Evolutionary conservation across 2,329 filamentous ascomycete species (phyloP).

Genomic region (Eutypella sp.): DNA sequence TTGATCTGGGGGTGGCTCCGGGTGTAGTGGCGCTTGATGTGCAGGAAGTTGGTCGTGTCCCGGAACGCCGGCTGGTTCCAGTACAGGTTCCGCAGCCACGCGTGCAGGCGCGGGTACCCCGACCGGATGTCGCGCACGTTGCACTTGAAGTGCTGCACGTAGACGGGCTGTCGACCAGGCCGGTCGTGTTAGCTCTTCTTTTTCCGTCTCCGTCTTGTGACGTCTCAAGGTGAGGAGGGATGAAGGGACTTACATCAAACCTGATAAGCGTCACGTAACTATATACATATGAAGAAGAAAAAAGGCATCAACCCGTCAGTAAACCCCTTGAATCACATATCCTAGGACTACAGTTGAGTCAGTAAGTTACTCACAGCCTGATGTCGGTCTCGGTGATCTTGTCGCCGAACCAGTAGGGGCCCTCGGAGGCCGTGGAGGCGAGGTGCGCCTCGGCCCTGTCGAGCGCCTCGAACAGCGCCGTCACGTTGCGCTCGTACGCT

Average conservation of each 20-base stretch:
- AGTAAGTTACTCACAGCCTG: conserved; percentile 47
- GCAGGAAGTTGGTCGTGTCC: conserved; percentile 84
- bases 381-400: conserved; percentile 78
- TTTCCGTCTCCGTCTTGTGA: neutral
- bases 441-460: conserved; percentile 74
- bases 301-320: too few species aligned
- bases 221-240: too few species aligned
- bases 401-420: conserved; percentile 72
- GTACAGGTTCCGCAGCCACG: conserved; percentile 78
- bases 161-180: conserved; percentile 48
- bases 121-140: conserved; percentile 80
- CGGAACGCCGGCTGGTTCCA: conserved; percentile 76
- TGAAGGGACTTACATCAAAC: conserved; percentile 14
- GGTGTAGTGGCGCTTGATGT: conserved; percentile 80
- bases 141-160: conserved; percentile 85
- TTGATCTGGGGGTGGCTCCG: conserved; percentile 62
- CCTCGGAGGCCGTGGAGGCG: conserved; percentile 30
- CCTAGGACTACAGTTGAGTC: too few species aligned
- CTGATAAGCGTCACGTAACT: conserved; percentile 28
- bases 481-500: conserved; percentile 74
- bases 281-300: too few species aligned
- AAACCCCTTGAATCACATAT: too few species aligned
- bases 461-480: conserved; percentile 67
- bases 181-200: conserved; percentile 7
- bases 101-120: conserved; percentile 76